These are phyloP conservation scores for Colletotrichum caudatum DNA, from an alignment of 2,329 filamentous ascomycete genomes.

Conservation along the genomic window DNA sequence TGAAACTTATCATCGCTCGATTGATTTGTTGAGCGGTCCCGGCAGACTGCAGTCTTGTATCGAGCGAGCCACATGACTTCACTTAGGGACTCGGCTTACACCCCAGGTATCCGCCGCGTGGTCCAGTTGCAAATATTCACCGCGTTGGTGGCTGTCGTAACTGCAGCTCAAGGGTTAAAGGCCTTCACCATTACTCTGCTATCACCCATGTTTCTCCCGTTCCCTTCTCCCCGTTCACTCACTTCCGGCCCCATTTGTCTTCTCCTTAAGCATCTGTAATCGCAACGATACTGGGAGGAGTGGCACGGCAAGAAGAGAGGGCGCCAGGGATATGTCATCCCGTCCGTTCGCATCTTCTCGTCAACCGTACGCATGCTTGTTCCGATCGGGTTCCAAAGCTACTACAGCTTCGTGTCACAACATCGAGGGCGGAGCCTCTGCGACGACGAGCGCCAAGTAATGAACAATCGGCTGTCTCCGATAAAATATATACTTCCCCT, in stretches of 20 bases:
- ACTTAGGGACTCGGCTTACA: background rate
- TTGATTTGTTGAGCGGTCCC: background rate
- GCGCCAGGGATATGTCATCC: background rate
- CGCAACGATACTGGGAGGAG: background rate
- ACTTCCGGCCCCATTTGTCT: background rate
- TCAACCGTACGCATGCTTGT: background rate
- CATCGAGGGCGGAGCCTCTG: background rate
- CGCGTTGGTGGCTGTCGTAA: background rate
- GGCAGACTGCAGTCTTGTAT: background rate
- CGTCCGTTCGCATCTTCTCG: background rate
- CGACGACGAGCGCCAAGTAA: background rate
- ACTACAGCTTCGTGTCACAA: background rate
- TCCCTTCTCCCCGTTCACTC: background rate
- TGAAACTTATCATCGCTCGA: no score
- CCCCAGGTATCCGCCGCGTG: background rate
- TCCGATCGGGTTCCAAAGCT: background rate
- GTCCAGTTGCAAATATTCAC: no score
- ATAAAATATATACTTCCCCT: background rate
- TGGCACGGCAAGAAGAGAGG: background rate
- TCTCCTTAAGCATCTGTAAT: background rate
- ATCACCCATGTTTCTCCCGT: background rate
- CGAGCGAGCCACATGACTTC: background rate
- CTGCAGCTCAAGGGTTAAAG: background rate
- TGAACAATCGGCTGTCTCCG: background rate
- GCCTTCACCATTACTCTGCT: background rate